Conservation (phyloP, 1,139 yeast genomes). For the Arxiozyma heterogenica region DNA sequence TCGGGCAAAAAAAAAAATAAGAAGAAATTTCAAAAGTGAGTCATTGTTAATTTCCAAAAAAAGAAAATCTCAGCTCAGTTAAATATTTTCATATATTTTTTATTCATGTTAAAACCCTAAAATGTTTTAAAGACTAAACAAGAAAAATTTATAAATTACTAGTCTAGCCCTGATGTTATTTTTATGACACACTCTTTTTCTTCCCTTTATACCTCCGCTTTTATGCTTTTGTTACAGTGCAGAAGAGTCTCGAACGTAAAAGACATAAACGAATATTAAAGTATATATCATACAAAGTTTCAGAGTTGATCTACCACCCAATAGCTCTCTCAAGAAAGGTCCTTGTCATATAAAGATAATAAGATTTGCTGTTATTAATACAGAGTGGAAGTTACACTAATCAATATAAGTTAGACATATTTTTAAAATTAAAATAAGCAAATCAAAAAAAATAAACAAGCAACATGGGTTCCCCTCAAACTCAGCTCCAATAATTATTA, state of each 20-base stretch:
- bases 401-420: background rate
- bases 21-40: background rate
- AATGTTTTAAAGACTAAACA: no score
- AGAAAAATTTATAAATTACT: no score
- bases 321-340: background rate
- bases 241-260: background rate
- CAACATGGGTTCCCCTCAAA: background rate
- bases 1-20: background rate
- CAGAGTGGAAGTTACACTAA: background rate
- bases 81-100: no score
- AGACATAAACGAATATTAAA: no score
- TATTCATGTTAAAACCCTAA: background rate
- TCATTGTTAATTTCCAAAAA: background rate
- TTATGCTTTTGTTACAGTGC: background rate
- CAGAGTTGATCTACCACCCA: background rate
- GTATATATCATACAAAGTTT: background rate
- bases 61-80: background rate
- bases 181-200: no score
- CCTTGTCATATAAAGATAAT: no score
- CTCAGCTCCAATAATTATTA: conserved; percentile 45
- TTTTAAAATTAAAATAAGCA: no score
- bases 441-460: no score
- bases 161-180: no score
- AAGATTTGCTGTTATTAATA: no score
- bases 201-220: no score